Percentiles rank a stretch among this genome's conserved stretches.
Conservation (phyloP, 345 rosid genomes). For the Euphorbia lathyris region DNA sequence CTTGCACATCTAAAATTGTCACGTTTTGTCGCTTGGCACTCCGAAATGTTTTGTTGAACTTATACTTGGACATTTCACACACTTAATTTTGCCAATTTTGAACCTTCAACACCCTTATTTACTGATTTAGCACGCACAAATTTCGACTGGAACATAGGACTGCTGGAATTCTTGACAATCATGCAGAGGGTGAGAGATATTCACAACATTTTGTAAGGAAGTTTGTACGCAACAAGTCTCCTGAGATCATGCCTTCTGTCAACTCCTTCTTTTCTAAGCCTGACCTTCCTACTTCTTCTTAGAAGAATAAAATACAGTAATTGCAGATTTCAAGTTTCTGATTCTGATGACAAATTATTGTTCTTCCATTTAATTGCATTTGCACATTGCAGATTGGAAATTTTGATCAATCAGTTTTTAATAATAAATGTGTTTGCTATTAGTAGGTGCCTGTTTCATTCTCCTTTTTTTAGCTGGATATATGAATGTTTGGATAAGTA, state of each 20-base stretch:
- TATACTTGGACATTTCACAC: too few species aligned
- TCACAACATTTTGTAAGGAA: slow-evolving; percentile 48
- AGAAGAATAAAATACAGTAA: neutral
- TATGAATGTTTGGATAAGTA: too few species aligned
- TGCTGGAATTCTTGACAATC: slow-evolving; percentile 55
- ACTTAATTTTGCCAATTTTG: too few species aligned
- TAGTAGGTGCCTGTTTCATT: too few species aligned
- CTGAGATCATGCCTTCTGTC: slow-evolving; percentile 65
- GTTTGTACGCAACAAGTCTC: slow-evolving; percentile 32
- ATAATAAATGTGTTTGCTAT: neutral
- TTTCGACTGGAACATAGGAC: slow-evolving; percentile 54
- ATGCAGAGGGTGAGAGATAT: slow-evolving; percentile 57
- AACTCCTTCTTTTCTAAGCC: slow-evolving; percentile 59
- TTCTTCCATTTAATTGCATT: neutral
- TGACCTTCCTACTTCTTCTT: slow-evolving; percentile 22
- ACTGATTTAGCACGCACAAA: too few species aligned
- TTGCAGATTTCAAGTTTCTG: neutral
- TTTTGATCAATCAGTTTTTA: neutral
- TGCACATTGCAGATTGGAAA: neutral
- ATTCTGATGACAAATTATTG: too few species aligned
- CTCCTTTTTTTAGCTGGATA: too few species aligned
- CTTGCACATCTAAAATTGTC: too few species aligned
- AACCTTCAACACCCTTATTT: too few species aligned
- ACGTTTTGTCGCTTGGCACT: too few species aligned
- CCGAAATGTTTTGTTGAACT: too few species aligned